Conservation (phyloP, 768 basidiomycete genomes). For the Psilocybe subaeruginosa region DNA sequence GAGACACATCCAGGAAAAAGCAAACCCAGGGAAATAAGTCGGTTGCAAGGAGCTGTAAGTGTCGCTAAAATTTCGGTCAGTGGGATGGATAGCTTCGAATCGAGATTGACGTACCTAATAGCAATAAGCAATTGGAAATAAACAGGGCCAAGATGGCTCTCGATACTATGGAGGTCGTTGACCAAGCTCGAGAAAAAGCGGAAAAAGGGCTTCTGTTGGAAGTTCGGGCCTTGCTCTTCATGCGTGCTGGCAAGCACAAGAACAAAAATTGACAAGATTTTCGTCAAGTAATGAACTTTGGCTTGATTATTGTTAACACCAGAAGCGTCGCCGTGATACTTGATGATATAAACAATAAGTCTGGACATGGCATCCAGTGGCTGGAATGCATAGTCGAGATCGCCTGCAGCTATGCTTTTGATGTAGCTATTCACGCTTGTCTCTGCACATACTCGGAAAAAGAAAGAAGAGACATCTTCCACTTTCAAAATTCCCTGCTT, state of each 20-base stretch:
- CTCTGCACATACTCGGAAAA: conserved; percentile 98
- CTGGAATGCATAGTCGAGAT: conserved; percentile 82
- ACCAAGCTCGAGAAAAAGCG: conserved; percentile 97
- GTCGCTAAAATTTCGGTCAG: conserved; percentile 58
- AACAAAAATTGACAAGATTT: conserved; percentile 96
- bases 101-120: conserved; percentile 63
- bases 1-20: conserved; percentile 97
- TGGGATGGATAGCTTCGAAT: conserved; percentile 5
- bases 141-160: conserved; percentile 81
- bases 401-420: conserved; percentile 72
- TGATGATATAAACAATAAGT: conserved; percentile 96
- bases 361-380: conserved; percentile 95
- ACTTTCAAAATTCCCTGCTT: conserved; percentile 96
- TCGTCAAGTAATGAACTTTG: conserved; percentile 95
- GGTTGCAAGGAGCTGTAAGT: conserved; percentile 96
- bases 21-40: conserved; percentile 95
- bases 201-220: conserved; percentile 98
- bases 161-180: conserved; percentile 88
- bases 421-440: conserved; percentile 89
- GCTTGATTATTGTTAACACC: conserved; percentile 93
- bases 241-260: conserved; percentile 94
- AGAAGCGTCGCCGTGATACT: conserved; percentile 96
- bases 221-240: conserved; percentile 88
- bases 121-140: conserved; percentile 90
- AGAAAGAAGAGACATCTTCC: conserved; percentile 95